A percentile compares a stretch with the other conserved stretches of the same genome.
Conservation (phyloP, 2,329 filamentous ascomycete species). For the Cladophialophora carrionii region DNA sequence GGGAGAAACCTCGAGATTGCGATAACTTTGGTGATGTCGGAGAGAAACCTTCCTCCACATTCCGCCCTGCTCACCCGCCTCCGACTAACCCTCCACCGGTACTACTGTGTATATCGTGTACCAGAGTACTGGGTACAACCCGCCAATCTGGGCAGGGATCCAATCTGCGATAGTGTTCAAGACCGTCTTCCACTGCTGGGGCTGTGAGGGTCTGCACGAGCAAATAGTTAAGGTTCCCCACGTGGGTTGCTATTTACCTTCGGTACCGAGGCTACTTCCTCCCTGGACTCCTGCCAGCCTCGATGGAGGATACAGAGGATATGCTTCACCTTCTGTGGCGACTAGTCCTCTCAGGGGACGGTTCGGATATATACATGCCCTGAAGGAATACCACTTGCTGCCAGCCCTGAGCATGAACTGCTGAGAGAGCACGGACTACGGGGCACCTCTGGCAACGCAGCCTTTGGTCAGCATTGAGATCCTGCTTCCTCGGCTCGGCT, state of each 20-base stretch:
- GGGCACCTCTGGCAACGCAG: neutral
- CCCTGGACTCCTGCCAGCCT: neutral
- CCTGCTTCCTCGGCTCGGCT: slow-evolving; percentile 3
- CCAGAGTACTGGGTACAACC: slow-evolving; percentile 33
- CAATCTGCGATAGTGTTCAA: neutral
- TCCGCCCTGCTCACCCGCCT: slow-evolving; percentile 30
- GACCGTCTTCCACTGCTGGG: neutral
- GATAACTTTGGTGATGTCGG: neutral
- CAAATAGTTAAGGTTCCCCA: neutral
- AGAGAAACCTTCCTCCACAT: slow-evolving; percentile 38
- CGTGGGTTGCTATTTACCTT: neutral
- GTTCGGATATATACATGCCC: neutral
- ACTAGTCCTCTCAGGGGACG: neutral
- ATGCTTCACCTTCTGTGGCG: neutral
- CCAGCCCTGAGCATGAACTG: neutral
- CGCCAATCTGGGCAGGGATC: slow-evolving; percentile 16
- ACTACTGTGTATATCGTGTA: too few species aligned
- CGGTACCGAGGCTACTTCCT: neutral
- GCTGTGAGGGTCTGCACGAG: neutral
- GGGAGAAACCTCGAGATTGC: neutral
- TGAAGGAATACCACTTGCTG: neutral
- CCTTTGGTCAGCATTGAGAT: neutral
- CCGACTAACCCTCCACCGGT: neutral
- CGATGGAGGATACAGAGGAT: neutral
- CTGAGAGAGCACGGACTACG: neutral